These are phyloP conservation scores for Populus tomentosa DNA, from an alignment of 441 rosid species.

Conservation along the genomic window DNA sequence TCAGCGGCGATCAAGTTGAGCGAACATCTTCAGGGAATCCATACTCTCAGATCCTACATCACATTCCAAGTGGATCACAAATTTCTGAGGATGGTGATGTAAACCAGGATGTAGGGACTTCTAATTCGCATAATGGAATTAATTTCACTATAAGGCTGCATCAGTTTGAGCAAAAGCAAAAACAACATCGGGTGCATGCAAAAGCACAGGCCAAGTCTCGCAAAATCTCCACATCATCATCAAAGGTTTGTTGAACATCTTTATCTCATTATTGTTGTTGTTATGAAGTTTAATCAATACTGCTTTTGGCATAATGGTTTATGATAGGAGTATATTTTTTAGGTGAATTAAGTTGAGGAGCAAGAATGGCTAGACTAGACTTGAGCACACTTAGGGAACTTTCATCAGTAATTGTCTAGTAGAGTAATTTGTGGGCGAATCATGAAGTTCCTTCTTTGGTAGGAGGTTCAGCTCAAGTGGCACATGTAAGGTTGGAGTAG, in stretches of 20 bases:
- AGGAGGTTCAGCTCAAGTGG: background rate
- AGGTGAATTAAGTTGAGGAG: background rate
- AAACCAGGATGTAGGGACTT: slow-evolving; percentile 47
- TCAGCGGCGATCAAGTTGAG: slow-evolving; percentile 62
- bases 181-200: slow-evolving; percentile 69
- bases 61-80: slow-evolving; percentile 45
- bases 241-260: slow-evolving; percentile 46
- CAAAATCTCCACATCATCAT: slow-evolving; percentile 39
- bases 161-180: slow-evolving; percentile 87
- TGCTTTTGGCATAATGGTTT: background rate
- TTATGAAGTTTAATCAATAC: background rate
- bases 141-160: slow-evolving; percentile 73
- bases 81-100: slow-evolving; percentile 63
- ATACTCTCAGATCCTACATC: slow-evolving; percentile 51
- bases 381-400: background rate
- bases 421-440: background rate
- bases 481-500: no score
- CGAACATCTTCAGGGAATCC: slow-evolving; percentile 70
- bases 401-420: no score
- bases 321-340: background rate
- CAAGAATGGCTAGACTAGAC: background rate
- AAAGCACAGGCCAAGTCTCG: slow-evolving; percentile 55
- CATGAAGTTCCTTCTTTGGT: background rate
- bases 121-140: slow-evolving; percentile 60
- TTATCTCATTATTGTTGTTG: background rate